phyloP scores from a whole-genome alignment of 768 basidiomycete genomes.

The Coprinopsis sp. region DNA sequence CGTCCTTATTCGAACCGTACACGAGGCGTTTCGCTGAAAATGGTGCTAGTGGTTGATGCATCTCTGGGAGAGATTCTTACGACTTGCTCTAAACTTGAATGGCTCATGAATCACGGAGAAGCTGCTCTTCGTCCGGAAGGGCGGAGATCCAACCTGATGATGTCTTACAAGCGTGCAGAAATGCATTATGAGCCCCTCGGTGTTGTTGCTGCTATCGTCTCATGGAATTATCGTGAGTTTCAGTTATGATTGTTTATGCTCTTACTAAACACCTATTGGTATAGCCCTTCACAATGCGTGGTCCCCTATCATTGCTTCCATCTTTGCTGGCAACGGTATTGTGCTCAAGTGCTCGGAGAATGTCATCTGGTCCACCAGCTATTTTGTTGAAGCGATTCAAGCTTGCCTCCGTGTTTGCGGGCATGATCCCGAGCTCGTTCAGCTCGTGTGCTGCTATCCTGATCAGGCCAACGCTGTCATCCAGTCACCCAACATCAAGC shows the following conservation, averaged over 20 bases:
- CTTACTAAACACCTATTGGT: too few species aligned
- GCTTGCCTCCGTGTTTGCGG: slow-evolving; percentile 76
- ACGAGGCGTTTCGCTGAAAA: neutral
- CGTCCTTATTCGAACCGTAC: slow-evolving; percentile 23
- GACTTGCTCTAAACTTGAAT: slow-evolving; percentile 93
- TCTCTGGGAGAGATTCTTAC: slow-evolving; percentile 91
- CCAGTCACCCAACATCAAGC: slow-evolving; percentile 72
- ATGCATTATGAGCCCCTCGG: slow-evolving; percentile 90
- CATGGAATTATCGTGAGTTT: slow-evolving; percentile 85
- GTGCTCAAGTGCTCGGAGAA: slow-evolving; percentile 91
- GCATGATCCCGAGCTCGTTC: slow-evolving; percentile 83
- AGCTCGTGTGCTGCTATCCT: slow-evolving; percentile 87
- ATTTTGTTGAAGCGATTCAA: slow-evolving; percentile 77
- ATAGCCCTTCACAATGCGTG: slow-evolving; percentile 92
- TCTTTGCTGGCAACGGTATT: slow-evolving; percentile 88
- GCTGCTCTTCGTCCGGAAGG: slow-evolving; percentile 66
- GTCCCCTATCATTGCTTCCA: slow-evolving; percentile 86
- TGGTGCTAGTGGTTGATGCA: slow-evolving; percentile 76
- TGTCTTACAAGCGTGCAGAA: slow-evolving; percentile 72
- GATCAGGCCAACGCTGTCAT: slow-evolving; percentile 83
- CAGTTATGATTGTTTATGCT: neutral
- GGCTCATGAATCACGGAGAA: slow-evolving; percentile 86
- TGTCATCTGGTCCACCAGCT: slow-evolving; percentile 85
- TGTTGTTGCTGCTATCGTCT: slow-evolving; percentile 88
- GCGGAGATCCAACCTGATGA: slow-evolving; percentile 59